phyloP scores from a whole-genome alignment of 2,329 filamentous ascomycete species.

The Alternaria gansuensis region DNA sequence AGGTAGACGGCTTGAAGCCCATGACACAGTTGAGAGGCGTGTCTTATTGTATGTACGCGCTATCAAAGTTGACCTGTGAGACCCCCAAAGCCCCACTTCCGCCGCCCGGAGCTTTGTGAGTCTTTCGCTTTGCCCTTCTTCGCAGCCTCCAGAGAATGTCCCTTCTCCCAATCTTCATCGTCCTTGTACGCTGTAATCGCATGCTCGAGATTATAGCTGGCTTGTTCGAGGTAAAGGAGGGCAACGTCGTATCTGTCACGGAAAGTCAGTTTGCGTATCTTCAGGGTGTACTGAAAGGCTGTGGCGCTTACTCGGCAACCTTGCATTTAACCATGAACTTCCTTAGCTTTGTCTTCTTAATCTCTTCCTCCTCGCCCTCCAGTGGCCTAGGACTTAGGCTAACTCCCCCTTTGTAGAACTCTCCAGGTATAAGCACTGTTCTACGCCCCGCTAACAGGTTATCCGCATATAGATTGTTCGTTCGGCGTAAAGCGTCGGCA shows the following conservation, averaged over 20 bases:
- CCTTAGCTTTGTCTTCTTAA: constrained; percentile 73
- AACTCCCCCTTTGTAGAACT: constrained; percentile 72
- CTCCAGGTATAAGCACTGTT: constrained; percentile 75
- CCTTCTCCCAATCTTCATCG: constrained; percentile 79
- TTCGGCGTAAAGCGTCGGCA: constrained; percentile 66
- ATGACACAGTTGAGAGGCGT: neutral
- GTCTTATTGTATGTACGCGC: constrained; percentile 3
- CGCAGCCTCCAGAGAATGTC: constrained; percentile 66
- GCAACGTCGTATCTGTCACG: constrained; percentile 71
- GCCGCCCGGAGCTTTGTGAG: constrained; percentile 35
- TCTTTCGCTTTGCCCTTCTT: constrained; percentile 56
- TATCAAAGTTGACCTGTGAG: constrained; percentile 51
- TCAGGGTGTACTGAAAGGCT: neutral
- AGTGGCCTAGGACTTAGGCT: constrained; percentile 74
- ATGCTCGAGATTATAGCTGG: constrained; percentile 69
- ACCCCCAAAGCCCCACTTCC: constrained; percentile 50
- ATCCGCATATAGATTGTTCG: constrained; percentile 76
- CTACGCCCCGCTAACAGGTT: constrained; percentile 74
- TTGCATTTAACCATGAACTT: constrained; percentile 84
- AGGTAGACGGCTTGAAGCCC: neutral
- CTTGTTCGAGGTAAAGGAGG: constrained; percentile 76
- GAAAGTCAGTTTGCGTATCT: constrained; percentile 49
- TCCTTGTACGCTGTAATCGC: constrained; percentile 72
- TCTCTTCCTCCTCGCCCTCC: constrained; percentile 78
- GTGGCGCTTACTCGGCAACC: constrained; percentile 71